Conservation (phyloP, 805 yeast species). For the Cyberlindnera meyerae region DNA sequence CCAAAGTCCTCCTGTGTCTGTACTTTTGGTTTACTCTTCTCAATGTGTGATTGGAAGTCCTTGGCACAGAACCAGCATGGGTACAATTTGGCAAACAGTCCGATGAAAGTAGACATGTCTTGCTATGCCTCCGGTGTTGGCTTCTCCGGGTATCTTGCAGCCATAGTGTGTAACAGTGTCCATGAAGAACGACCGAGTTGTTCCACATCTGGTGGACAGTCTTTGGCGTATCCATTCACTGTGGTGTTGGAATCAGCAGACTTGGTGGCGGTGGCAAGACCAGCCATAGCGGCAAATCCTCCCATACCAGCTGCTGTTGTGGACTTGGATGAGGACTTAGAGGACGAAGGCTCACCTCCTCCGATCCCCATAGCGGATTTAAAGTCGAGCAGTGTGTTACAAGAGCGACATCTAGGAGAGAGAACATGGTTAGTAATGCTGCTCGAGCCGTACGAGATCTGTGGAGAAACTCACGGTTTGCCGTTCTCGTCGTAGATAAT, state of each 20-base stretch:
- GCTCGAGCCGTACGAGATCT: not conserved
- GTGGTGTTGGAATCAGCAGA: slow-evolving; percentile 12
- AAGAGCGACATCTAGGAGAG: slow-evolving; percentile 60
- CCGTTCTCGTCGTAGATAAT: slow-evolving; percentile 84
- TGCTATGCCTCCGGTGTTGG: slow-evolving; percentile 60
- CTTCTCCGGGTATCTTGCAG: slow-evolving; percentile 77
- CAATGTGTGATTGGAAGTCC: slow-evolving; percentile 67
- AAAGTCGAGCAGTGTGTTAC: slow-evolving; percentile 80
- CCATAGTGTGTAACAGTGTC: slow-evolving; percentile 87
- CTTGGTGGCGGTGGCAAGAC: slow-evolving; percentile 13
- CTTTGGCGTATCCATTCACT: slow-evolving; percentile 33
- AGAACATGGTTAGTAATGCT: slow-evolving; percentile 4
- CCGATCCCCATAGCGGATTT: slow-evolving; percentile 45
- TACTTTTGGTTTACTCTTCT: slow-evolving; percentile 46
- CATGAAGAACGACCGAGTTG: slow-evolving; percentile 81
- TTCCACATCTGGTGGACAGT: slow-evolving; percentile 84
- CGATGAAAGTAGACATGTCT: slow-evolving; percentile 68
- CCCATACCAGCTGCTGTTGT: slow-evolving; percentile 8
- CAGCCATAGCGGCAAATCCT: slow-evolving; percentile 7
- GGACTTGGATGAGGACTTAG: slow-evolving; percentile 1
- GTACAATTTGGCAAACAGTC: slow-evolving; percentile 69
- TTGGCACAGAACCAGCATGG: slow-evolving; percentile 94
- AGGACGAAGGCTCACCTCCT: not conserved
- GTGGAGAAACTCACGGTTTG: slow-evolving; percentile 86
- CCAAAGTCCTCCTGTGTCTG: slow-evolving; percentile 75